phyloP scores from a whole-genome alignment of 371 early-diverging fungal species.

The Mucor sp. region DNA sequence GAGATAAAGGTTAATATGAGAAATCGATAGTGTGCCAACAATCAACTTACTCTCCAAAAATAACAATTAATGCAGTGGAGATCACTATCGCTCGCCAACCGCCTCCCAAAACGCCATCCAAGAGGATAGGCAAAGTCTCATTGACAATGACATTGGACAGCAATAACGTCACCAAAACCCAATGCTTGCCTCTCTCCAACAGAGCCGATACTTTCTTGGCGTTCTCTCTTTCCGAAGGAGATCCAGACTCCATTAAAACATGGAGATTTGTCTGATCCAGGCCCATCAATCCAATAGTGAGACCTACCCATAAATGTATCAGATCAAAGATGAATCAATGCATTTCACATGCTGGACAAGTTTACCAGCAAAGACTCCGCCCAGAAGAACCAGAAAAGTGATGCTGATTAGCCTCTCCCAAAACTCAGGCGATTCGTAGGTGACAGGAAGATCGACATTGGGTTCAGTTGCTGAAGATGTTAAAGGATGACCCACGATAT shows the following conservation, averaged over 20 bases:
- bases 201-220: conserved; percentile 73
- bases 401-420: conserved; percentile 49
- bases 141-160: conserved; percentile 92
- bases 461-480: conserved; percentile 11
- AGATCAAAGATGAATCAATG: background rate
- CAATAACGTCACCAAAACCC: conserved; percentile 87
- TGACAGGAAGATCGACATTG: conserved; percentile 4
- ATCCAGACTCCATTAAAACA: conserved; percentile 72
- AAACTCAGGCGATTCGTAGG: conserved; percentile 31
- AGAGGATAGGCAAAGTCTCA: conserved; percentile 92
- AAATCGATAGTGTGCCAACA: background rate
- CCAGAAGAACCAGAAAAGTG: conserved; percentile 59
- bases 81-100: conserved; percentile 85
- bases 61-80: conserved; percentile 85
- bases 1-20: conserved; percentile 31
- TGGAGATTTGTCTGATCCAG: conserved; percentile 69
- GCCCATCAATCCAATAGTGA: conserved; percentile 87
- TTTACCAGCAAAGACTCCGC: conserved; percentile 76
- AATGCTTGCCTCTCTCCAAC: conserved; percentile 73
- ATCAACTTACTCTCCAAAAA: conserved; percentile 87
- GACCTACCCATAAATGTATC: conserved; percentile 42
- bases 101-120: conserved; percentile 77
- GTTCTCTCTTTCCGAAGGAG: conserved; percentile 59
- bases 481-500: conserved; percentile 9
- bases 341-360: background rate